phyloP scores from a whole-genome alignment of 441 rosid species.

The Capsella rubella region DNA sequence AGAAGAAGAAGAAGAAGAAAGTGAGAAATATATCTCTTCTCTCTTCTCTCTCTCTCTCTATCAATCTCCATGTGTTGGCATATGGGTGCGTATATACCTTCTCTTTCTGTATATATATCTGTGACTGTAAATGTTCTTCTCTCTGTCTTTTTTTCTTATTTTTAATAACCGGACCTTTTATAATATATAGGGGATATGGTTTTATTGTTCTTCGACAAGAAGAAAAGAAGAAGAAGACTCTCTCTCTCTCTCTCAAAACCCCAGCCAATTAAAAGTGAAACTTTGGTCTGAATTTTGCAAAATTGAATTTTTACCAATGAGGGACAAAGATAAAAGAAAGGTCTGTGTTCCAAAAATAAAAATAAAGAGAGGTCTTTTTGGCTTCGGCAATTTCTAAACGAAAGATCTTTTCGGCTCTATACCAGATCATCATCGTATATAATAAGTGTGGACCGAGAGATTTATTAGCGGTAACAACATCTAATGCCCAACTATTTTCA shows the following conservation, averaged over 20 bases:
- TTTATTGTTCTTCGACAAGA: slow-evolving; percentile 21
- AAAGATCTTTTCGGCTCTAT: no score
- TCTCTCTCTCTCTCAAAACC: slow-evolving; percentile 37
- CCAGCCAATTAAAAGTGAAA: slow-evolving; percentile 41
- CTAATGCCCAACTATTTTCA: no score
- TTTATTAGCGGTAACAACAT: no score
- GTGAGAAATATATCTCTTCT: slow-evolving; percentile 39
- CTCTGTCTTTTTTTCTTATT: not conserved
- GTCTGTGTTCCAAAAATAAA: not conserved
- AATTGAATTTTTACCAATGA: slow-evolving; percentile 40
- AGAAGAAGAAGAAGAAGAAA: slow-evolving; percentile 29
- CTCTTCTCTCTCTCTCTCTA: slow-evolving; percentile 33
- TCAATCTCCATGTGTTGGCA: slow-evolving; percentile 44
- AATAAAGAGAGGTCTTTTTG: slow-evolving; percentile 38
- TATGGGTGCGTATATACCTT: slow-evolving; percentile 45
- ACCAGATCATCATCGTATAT: no score
- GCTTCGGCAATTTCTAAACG: no score
- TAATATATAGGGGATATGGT: not conserved
- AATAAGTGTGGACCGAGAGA: no score
- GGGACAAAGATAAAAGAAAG: slow-evolving; percentile 17
- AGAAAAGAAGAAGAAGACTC: slow-evolving; percentile 23
- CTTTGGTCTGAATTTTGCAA: not conserved
- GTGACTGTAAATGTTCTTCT: slow-evolving; percentile 36
- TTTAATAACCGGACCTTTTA: slow-evolving; percentile 1
- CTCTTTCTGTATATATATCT: slow-evolving; percentile 39